Percentiles rank a stretch among this genome's conserved stretches.
Evolutionary conservation across 768 basidiomycete genomes (phyloP).

Genomic region (Pilatotrama ljubarskyi): DNA sequence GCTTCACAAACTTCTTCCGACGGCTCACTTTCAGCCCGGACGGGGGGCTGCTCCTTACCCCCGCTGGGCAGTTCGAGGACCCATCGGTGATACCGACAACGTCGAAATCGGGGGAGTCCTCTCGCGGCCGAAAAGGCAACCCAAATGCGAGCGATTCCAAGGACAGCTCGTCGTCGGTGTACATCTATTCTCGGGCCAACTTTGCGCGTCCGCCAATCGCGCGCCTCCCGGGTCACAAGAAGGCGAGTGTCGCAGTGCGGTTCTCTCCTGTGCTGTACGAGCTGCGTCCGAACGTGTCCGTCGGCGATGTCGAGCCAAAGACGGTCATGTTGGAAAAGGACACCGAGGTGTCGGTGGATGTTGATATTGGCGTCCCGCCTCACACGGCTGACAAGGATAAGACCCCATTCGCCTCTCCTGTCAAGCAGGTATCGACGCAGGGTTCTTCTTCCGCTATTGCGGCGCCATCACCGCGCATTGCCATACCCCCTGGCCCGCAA

Average conservation of each 20-base stretch:
- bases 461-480: constrained; percentile 50
- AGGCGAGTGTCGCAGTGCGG: constrained; percentile 89
- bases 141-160: constrained; percentile 43
- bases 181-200: constrained; percentile 94
- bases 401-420: constrained; percentile 16
- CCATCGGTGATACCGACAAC: constrained; percentile 55
- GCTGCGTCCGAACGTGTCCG: constrained; percentile 61
- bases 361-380: constrained; percentile 44
- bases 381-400: constrained; percentile 6
- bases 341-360: constrained; percentile 56
- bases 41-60: constrained; percentile 89
- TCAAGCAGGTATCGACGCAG: constrained; percentile 20
- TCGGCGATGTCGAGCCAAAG: constrained; percentile 43
- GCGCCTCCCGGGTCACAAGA: constrained; percentile 94
- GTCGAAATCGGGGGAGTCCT: constrained; percentile 42
- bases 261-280: constrained; percentile 96
- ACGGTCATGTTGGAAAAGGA: constrained; percentile 69
- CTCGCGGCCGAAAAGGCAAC: constrained; percentile 59
- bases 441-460: constrained; percentile 32
- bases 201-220: constrained; percentile 92
- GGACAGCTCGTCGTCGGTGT: constrained; percentile 61
- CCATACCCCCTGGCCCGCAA: constrained; percentile 22
- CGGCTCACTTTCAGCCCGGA: constrained; percentile 94
- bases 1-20: constrained; percentile 93
- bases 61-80: constrained; percentile 97